These are phyloP conservation scores for Candida ascalaphidarum DNA, from an alignment of 805 yeast genomes.

Conservation along the genomic window DNA sequence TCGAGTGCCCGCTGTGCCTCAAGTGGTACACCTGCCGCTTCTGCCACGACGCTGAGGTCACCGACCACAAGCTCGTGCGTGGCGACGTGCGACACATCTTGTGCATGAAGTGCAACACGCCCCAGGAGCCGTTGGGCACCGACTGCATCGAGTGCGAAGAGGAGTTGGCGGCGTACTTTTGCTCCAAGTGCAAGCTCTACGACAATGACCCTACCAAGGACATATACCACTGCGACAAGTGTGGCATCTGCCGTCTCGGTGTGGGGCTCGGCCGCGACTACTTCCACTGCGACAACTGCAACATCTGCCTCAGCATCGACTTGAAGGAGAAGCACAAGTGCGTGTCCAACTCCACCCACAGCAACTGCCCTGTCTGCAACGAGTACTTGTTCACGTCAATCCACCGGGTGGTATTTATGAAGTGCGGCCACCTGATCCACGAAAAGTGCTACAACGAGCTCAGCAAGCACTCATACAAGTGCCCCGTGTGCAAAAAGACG, in stretches of 20 bases:
- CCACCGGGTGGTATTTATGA: constrained; percentile 80
- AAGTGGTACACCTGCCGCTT: constrained; percentile 77
- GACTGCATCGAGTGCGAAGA: constrained; percentile 62
- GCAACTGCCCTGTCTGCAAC: constrained; percentile 89
- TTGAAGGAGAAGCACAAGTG: constrained; percentile 73
- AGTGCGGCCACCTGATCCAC: constrained; percentile 92
- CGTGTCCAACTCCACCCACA: constrained; percentile 79
- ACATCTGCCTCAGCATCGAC: constrained; percentile 79
- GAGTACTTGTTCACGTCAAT: constrained; percentile 84
- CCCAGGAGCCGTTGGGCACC: constrained; percentile 63
- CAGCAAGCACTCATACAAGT: constrained; percentile 76
- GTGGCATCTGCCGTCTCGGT: constrained; percentile 91
- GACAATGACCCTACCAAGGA: constrained; percentile 73
- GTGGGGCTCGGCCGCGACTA: constrained; percentile 82
- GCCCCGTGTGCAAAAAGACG: constrained; percentile 85
- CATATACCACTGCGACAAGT: constrained; percentile 85
- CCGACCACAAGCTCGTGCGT: constrained; percentile 51
- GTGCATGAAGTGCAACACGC: constrained; percentile 73
- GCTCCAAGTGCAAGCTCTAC: constrained; percentile 70
- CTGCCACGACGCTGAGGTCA: constrained; percentile 61
- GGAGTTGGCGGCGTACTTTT: constrained; percentile 68
- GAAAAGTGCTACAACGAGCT: constrained; percentile 75
- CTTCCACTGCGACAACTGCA: constrained; percentile 85
- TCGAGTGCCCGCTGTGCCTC: constrained; percentile 69
- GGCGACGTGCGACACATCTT: constrained; percentile 56